Conservation (phyloP, 495 filamentous ascomycete species). For the Haplographium delicatum region DNA sequence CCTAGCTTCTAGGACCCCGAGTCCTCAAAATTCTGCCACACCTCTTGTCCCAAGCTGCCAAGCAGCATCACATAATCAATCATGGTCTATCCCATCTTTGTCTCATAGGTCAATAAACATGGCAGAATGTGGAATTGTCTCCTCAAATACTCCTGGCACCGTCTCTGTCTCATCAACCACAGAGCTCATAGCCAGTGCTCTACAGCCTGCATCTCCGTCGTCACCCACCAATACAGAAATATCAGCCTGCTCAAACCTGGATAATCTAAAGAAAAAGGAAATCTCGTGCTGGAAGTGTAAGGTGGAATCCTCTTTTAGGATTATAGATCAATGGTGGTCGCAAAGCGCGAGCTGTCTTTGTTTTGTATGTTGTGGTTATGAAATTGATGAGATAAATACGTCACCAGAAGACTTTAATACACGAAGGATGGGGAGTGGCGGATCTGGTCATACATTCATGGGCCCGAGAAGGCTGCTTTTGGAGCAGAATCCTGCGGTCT, state of each 20-base stretch:
- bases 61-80: neutral
- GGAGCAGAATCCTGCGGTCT: neutral
- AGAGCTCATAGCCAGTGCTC: neutral
- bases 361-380: conserved; percentile 23
- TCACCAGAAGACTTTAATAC: neutral
- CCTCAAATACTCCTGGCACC: neutral
- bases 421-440: neutral
- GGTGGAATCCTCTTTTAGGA: neutral
- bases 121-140: neutral
- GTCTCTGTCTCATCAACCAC: conserved; percentile 8
- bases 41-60: neutral
- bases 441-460: neutral
- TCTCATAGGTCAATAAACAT: neutral
- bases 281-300: conserved; percentile 24
- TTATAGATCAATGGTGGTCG: conserved; percentile 11
- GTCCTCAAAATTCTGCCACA: neutral
- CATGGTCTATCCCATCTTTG: neutral
- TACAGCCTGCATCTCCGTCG: neutral
- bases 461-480: conserved; percentile 5
- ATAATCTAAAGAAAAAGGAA: neutral
- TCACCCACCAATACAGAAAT: neutral
- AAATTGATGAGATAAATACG: conserved; percentile 16
- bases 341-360: conserved; percentile 15
- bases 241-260: neutral
- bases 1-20: neutral